These are phyloP conservation scores for Solanum sejunctum DNA, from an alignment of 257 asterid species.

Conservation along the genomic window DNA sequence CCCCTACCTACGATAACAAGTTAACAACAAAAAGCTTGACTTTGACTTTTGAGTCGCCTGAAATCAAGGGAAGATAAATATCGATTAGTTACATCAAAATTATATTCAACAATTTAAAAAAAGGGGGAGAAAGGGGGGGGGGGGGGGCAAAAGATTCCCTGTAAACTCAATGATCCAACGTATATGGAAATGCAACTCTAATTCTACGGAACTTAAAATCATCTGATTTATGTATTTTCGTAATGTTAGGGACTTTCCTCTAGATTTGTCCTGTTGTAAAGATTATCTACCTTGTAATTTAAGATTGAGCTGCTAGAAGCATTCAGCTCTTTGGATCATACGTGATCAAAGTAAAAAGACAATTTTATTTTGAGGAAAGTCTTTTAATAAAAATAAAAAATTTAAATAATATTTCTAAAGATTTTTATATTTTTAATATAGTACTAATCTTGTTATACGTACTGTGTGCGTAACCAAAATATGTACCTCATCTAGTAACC, in stretches of 20 bases:
- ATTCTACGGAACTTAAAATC: not conserved
- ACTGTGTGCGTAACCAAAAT: too few species aligned
- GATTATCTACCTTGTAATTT: not conserved
- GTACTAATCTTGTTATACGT: too few species aligned
- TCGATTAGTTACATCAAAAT: not conserved
- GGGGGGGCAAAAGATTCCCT: not conserved
- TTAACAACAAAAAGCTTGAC: not conserved
- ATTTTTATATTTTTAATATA: too few species aligned
- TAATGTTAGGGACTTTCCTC: not conserved
- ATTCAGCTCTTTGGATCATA: too few species aligned
- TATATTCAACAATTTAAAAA: not conserved
- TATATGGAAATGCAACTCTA: not conserved
- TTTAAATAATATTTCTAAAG: too few species aligned
- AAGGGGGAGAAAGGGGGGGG: too few species aligned
- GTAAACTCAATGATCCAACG: not conserved
- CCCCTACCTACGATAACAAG: too few species aligned
- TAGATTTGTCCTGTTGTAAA: not conserved
- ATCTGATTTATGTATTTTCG: not conserved
- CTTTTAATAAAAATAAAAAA: too few species aligned
- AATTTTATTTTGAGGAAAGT: too few species aligned
- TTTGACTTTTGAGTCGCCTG: not conserved
- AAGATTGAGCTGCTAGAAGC: too few species aligned
- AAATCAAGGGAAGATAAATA: not conserved
- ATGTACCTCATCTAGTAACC: too few species aligned
- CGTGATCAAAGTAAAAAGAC: too few species aligned